Evolutionary conservation across 495 filamentous ascomycete genomes (phyloP).

Genomic region (Penicillium canariense): DNA sequence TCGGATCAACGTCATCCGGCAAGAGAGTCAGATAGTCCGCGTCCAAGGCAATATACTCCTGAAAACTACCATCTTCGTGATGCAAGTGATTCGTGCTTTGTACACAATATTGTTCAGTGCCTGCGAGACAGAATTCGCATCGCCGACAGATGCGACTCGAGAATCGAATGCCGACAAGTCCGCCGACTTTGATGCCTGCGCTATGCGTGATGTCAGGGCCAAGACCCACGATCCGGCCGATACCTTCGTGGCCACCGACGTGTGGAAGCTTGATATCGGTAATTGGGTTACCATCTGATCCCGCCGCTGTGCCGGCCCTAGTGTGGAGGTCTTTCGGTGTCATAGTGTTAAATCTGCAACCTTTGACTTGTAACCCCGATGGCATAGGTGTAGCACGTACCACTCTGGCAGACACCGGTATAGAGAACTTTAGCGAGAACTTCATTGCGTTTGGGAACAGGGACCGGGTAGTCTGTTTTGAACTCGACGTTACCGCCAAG

Average conservation of each 20-base stretch:
- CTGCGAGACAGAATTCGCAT: slow-evolving; percentile 48
- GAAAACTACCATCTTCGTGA: slow-evolving; percentile 50
- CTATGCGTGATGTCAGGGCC: slow-evolving; percentile 32
- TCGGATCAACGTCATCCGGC: slow-evolving; percentile 46
- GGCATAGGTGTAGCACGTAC: slow-evolving; percentile 18
- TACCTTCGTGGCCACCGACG: slow-evolving; percentile 50
- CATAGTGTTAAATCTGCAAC: not conserved
- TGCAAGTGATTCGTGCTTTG: slow-evolving; percentile 49
- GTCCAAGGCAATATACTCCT: slow-evolving; percentile 47
- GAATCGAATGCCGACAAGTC: slow-evolving; percentile 47
- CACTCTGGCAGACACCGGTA: slow-evolving; percentile 49
- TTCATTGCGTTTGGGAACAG: slow-evolving; percentile 42
- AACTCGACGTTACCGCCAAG: slow-evolving; percentile 47
- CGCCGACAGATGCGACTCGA: slow-evolving; percentile 45
- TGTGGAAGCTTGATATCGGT: slow-evolving; percentile 49
- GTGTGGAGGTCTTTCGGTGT: slow-evolving; percentile 48
- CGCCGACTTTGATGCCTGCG: slow-evolving; percentile 36
- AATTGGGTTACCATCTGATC: slow-evolving; percentile 45
- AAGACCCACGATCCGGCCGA: slow-evolving; percentile 43
- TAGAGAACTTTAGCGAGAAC: slow-evolving; percentile 51
- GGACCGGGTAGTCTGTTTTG: slow-evolving; percentile 46
- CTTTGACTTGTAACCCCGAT: not conserved
- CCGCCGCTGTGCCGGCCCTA: slow-evolving; percentile 43
- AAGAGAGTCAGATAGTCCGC: slow-evolving; percentile 46
- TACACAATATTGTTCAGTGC: slow-evolving; percentile 45